Evolutionary conservation across 352 stramenopile genomes (phyloP), one percentile per base, ranked within the genome.

Genomic region (Phytopythium aichiense): DNA sequence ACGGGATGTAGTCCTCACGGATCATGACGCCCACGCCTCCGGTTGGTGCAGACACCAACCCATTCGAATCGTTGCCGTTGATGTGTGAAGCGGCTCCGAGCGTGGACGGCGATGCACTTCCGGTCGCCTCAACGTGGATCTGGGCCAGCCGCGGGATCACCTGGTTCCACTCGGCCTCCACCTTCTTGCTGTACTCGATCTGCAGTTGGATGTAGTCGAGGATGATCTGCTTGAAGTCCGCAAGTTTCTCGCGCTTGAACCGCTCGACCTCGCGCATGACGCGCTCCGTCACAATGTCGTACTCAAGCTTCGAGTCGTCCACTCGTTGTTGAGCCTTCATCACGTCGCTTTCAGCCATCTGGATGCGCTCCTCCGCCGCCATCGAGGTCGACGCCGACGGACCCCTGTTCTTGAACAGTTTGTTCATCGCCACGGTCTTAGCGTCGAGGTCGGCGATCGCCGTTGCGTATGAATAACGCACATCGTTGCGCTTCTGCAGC

Each of bases 171-270:
- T 92, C 84, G 3, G 86, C 74, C 56, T 96, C 87, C 28, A 94
- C 88, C 71, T 92, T 88, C 63, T 97, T 96, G 75, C 97, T 99
- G 81, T 98, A 98, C 61, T 98, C 88, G 63, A 98, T 98, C 71
- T 99, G 94, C 70, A 98, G 87, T 58, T 98, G 84, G 67, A 98
- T 98, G 77, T 98, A 99, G 49, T 98, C 92, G 63, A 98, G 76
- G 18, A 99, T 92, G 58, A 98, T 98, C 49, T 85, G 82, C 64
- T 97, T 97, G 67, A 99, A 98, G 63, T 99, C 96, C 8, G 88
- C 84, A 0, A 97, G 77, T 54, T 98, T 98, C 60, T 98, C 92
- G 5, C 89, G 77, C 66, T 98, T 98, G 77, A 99, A 99, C 13
- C 95, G 84, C 74, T 98, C 95, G n/a, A 99, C 94, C 72, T 99